These are phyloP conservation scores for Actinomortierella wolfii DNA, from an alignment of 371 early-diverging fungal genomes.

Conservation along the genomic window DNA sequence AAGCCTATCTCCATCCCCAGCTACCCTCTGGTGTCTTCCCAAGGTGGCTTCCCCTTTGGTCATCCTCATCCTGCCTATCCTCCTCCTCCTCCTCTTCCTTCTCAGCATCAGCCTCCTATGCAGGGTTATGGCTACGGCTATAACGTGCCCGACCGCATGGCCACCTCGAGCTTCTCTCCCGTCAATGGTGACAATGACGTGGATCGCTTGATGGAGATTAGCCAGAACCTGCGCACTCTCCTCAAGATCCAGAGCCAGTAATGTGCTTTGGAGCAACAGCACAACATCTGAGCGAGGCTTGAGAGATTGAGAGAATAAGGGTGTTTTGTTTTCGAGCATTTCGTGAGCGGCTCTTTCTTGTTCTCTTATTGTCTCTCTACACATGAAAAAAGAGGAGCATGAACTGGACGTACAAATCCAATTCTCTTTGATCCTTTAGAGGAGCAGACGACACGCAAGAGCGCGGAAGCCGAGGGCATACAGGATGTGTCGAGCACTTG, in stretches of 20 bases:
- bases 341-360: too few species aligned
- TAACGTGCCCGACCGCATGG: constrained; percentile 47
- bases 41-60: constrained; percentile 8
- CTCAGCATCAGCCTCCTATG: not conserved
- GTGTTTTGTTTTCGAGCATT: too few species aligned
- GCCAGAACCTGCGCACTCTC: constrained; percentile 44
- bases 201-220: constrained; percentile 45
- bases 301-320: too few species aligned
- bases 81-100: constrained; percentile 3
- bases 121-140: constrained; percentile 15
- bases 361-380: too few species aligned
- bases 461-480: not conserved
- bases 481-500: too few species aligned
- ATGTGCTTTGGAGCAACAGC: not conserved
- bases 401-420: too few species aligned
- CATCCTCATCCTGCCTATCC: not conserved
- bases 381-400: too few species aligned
- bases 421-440: too few species aligned
- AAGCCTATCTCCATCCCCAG: constrained; percentile 1
- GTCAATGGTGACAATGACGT: constrained; percentile 3
- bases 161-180: constrained; percentile 35
- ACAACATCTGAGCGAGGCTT: too few species aligned
- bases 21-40: constrained; percentile 14
- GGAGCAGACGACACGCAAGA: not conserved
- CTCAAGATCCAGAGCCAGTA: constrained; percentile 50